Conservation (phyloP, 768 basidiomycete genomes). For the Lactarius hengduanensis region DNA sequence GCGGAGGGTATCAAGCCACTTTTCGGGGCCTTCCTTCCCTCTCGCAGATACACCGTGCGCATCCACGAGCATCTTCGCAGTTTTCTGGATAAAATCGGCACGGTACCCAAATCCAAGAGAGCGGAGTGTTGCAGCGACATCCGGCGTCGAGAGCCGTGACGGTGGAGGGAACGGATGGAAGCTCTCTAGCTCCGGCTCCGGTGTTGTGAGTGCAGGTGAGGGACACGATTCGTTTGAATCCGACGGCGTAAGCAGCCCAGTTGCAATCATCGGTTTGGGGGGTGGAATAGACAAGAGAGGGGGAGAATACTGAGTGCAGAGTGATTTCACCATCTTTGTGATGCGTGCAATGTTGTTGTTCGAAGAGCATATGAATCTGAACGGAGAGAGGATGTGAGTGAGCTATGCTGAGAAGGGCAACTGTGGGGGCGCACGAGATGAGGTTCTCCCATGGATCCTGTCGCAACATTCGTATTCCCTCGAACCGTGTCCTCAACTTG, state of each 20-base stretch:
- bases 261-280: slow-evolving; percentile 31
- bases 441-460: slow-evolving; percentile 98
- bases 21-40: slow-evolving; percentile 50
- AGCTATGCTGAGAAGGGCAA: neutral
- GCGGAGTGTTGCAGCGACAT: slow-evolving; percentile 64
- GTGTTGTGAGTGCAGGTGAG: slow-evolving; percentile 14
- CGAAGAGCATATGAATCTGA: slow-evolving; percentile 94
- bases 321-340: slow-evolving; percentile 84
- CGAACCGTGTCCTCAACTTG: slow-evolving; percentile 57
- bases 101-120: slow-evolving; percentile 94
- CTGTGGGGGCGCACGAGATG: slow-evolving; percentile 65
- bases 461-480: slow-evolving; percentile 81
- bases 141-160: slow-evolving; percentile 55
- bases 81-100: slow-evolving; percentile 83
- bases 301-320: slow-evolving; percentile 76
- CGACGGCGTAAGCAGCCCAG: slow-evolving; percentile 35
- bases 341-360: slow-evolving; percentile 97
- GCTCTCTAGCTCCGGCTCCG: slow-evolving; percentile 30
- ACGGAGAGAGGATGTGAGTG: neutral
- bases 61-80: slow-evolving; percentile 74
- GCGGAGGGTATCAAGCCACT: slow-evolving; percentile 60
- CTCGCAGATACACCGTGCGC: slow-evolving; percentile 39
- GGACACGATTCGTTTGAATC: slow-evolving; percentile 24
- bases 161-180: slow-evolving; percentile 90
- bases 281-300: slow-evolving; percentile 53